A percentile compares a stretch with the other conserved stretches of the same genome.
Conservation (phyloP, 441 rosid species). For the Populus tomentosa region DNA sequence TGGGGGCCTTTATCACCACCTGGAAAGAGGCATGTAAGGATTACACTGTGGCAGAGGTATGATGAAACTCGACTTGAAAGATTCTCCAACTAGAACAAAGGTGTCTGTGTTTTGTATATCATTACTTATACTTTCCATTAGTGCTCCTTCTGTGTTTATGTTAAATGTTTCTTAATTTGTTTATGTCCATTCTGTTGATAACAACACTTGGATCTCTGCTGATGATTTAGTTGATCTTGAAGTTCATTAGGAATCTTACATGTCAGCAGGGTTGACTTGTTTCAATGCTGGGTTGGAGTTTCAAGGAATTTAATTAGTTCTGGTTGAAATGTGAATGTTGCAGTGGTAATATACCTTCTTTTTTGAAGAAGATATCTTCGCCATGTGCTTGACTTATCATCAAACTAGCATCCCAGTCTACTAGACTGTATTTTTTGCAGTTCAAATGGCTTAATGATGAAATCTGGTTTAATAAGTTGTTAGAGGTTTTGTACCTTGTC, state of each 20-base stretch:
- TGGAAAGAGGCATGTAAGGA: slow-evolving; percentile 87
- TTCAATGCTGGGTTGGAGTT: background rate
- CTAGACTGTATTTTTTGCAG: background rate
- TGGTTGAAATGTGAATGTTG: background rate
- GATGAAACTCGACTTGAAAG: slow-evolving; percentile 1
- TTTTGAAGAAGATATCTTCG: background rate
- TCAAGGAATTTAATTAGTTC: background rate
- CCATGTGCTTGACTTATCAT: background rate
- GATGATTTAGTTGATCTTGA: background rate
- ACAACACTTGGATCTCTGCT: background rate
- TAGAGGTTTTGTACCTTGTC: background rate
- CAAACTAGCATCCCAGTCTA: background rate
- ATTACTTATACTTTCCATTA: background rate
- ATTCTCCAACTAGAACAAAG: background rate
- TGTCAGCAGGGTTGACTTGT: background rate
- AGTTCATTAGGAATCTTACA: background rate
- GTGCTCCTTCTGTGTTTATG: background rate
- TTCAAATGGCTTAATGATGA: background rate
- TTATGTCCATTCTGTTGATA: background rate
- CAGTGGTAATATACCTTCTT: background rate
- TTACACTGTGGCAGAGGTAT: slow-evolving; percentile 49
- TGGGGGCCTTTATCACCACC: slow-evolving; percentile 63
- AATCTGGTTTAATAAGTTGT: background rate
- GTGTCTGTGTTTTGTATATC: background rate
- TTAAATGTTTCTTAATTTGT: background rate